These are phyloP conservation scores for Lasiodiplodia hormozganensis DNA, from an alignment of 2,329 filamentous ascomycete species.

Conservation along the genomic window DNA sequence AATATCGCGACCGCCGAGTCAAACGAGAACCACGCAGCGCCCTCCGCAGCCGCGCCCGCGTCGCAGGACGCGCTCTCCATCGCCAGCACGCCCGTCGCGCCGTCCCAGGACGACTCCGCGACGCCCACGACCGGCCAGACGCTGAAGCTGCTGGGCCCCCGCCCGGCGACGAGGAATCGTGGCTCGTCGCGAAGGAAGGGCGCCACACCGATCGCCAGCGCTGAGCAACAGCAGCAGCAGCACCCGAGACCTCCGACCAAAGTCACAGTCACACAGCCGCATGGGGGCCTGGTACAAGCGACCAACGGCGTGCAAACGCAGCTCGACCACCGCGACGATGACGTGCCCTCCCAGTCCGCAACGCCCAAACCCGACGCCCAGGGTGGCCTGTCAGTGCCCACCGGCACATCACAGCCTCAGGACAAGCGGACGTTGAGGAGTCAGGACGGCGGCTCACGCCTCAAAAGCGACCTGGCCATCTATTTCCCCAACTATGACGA, in stretches of 20 bases:
- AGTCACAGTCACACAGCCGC: constrained; percentile 51
- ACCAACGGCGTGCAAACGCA: constrained; percentile 50
- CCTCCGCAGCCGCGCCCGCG: constrained; percentile 38
- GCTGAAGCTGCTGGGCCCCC: constrained; percentile 28
- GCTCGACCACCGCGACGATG: constrained; percentile 44
- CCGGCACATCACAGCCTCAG: constrained; percentile 40
- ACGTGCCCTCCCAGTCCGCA: constrained; percentile 40
- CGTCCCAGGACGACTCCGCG: constrained; percentile 21
- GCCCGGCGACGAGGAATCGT: constrained; percentile 27
- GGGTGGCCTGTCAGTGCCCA: constrained; percentile 35
- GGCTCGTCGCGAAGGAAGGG: constrained; percentile 29
- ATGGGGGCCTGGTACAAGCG: constrained; percentile 49
- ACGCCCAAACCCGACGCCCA: constrained; percentile 41
- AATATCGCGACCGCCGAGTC: constrained; percentile 37
- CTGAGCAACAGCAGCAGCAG: constrained; percentile 28
- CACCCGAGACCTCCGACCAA: constrained; percentile 49
- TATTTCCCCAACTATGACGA: constrained; percentile 97
- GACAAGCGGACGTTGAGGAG: constrained; percentile 83
- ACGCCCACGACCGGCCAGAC: constrained; percentile 18
- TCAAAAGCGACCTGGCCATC: constrained; percentile 88
- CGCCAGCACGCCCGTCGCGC: constrained; percentile 26
- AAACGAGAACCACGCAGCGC: constrained; percentile 34
- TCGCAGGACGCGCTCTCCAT: constrained; percentile 28
- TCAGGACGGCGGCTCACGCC: constrained; percentile 78
- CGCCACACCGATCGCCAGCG: constrained; percentile 28